Conservation (phyloP, 768 basidiomycete genomes). For the Asterophora parasitica region DNA sequence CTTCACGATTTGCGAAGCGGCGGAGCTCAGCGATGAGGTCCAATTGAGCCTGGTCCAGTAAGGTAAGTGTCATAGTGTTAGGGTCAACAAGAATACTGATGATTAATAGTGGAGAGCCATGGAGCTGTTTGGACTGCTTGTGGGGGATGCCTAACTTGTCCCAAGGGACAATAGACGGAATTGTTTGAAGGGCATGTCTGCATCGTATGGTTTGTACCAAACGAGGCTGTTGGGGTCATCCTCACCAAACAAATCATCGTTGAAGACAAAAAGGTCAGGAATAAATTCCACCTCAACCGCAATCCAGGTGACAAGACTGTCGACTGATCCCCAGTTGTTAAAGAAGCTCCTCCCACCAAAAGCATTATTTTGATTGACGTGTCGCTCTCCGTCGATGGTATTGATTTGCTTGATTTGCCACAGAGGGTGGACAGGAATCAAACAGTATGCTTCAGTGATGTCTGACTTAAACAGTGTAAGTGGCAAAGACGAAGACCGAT, state of each 20-base stretch:
- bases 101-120: constrained; percentile 24
- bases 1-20: neutral
- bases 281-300: constrained; percentile 18
- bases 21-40: constrained; percentile 3
- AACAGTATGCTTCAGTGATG: constrained; percentile 30
- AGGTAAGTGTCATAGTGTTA: constrained; percentile 23
- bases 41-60: constrained; percentile 10
- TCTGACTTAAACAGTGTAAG: constrained; percentile 32
- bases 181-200: constrained; percentile 25
- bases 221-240: constrained; percentile 16
- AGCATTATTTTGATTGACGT: constrained; percentile 21
- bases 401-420: constrained; percentile 40
- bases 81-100: constrained; percentile 36
- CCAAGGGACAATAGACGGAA: constrained; percentile 26
- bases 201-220: constrained; percentile 27
- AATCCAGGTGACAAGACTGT: constrained; percentile 32
- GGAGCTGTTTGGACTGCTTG: constrained; percentile 33
- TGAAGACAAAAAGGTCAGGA: constrained; percentile 22
- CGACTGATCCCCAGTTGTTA: constrained; percentile 25
- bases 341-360: constrained; percentile 21
- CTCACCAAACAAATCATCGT: constrained; percentile 28
- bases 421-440: constrained; percentile 29
- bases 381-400: constrained; percentile 13
- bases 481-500: neutral
- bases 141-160: constrained; percentile 37